Conservation (phyloP, 345 rosid species). For the Geranium rotundifolium region DNA sequence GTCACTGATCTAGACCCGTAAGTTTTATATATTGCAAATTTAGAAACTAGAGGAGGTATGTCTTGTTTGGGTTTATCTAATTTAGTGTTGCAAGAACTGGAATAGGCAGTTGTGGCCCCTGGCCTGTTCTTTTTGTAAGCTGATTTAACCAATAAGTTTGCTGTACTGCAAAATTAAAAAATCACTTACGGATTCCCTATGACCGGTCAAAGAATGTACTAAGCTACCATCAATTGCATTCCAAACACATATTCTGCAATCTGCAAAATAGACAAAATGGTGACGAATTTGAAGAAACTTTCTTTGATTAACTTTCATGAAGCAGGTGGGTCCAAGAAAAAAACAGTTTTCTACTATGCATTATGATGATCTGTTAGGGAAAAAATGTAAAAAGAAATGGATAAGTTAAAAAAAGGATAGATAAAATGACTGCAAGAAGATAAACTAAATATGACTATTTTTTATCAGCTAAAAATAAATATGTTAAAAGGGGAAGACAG, state of each 20-base stretch:
- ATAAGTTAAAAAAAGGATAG: no score
- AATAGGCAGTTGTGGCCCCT: not conserved
- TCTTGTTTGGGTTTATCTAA: not conserved
- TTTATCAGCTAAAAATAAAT: no score
- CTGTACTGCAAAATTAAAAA: constrained; percentile 1
- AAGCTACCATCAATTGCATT: constrained; percentile 96
- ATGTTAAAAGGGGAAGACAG: no score
- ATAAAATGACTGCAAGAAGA: no score
- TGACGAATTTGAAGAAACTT: not conserved
- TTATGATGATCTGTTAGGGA: no score
- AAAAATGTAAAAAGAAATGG: no score
- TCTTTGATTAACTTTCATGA: no score
- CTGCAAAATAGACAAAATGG: constrained; percentile 30
- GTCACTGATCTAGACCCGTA: not conserved
- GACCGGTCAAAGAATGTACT: constrained; percentile 96
- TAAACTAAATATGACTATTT: no score
- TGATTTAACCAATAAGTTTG: not conserved
- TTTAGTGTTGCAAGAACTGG: not conserved
- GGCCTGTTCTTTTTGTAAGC: not conserved
- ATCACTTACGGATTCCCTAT: constrained; percentile 74
- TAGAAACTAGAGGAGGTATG: not conserved
- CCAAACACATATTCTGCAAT: constrained; percentile 99
- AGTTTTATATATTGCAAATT: not conserved
- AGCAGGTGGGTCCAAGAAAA: no score
- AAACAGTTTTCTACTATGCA: no score